Evolutionary conservation across 2,329 filamentous ascomycete genomes (phyloP).

Genomic region (Nannizziopsis barbatae): DNA sequence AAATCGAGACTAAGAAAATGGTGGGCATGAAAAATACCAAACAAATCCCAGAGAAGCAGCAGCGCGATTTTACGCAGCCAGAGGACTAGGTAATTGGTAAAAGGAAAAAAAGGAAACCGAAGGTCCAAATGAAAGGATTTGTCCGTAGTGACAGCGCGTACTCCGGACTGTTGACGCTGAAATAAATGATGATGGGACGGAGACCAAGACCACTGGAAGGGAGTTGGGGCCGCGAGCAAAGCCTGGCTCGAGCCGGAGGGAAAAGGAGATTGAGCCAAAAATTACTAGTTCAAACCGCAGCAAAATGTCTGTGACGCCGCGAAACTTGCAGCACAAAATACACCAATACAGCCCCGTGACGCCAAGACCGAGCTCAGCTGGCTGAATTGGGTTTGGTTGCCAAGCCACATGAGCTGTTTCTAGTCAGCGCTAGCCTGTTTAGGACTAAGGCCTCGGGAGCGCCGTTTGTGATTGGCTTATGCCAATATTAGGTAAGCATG

Average conservation of each 20-base stretch:
- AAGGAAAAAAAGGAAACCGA: background rate
- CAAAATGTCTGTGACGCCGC: conserved; percentile 1
- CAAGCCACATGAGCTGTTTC: conserved; percentile 1
- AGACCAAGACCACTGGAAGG: background rate
- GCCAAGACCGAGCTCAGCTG: background rate
- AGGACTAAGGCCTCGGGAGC: background rate
- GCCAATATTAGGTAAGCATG: background rate
- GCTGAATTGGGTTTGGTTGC: conserved; percentile 4
- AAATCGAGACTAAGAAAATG: too few species aligned
- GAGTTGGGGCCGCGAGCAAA: background rate
- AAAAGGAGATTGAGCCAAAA: conserved; percentile 5
- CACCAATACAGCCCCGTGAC: background rate
- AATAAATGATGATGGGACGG: background rate
- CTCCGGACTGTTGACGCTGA: background rate
- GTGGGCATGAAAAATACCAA: too few species aligned
- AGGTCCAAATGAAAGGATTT: background rate
- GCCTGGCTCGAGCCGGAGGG: background rate
- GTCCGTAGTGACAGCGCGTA: background rate
- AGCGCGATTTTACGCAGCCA: too few species aligned
- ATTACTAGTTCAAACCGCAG: conserved; percentile 3
- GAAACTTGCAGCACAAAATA: conserved; percentile 1
- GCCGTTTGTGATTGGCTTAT: background rate
- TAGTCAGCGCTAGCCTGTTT: background rate
- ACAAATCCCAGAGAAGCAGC: too few species aligned
- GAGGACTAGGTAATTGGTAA: too few species aligned